Evolutionary conservation across 2,329 filamentous ascomycete species (phyloP).

Genomic region (Nakataea oryzae): DNA sequence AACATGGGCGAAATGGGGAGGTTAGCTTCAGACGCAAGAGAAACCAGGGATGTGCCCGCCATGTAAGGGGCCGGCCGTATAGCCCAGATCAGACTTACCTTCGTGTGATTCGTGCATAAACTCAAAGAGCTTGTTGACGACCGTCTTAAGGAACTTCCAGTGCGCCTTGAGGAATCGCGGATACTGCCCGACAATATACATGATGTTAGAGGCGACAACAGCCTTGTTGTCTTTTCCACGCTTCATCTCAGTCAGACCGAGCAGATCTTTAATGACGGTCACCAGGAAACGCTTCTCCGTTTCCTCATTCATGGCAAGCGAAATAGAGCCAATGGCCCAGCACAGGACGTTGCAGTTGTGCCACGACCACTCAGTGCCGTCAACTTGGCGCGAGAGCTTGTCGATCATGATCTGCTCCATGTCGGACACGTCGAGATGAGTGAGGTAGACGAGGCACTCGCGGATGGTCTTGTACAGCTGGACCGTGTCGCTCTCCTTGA

Average conservation of each 20-base stretch:
- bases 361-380: conserved; percentile 97
- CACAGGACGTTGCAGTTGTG: conserved; percentile 99
- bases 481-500: conserved; percentile 98
- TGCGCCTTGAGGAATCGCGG: conserved; percentile 97
- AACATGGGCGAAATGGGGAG: neutral
- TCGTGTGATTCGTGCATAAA: conserved; percentile 99
- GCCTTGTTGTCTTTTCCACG: conserved; percentile 99
- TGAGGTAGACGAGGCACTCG: conserved; percentile 93
- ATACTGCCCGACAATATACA: conserved; percentile 99
- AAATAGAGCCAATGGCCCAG: conserved; percentile 99
- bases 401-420: conserved; percentile 99
- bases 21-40: conserved; percentile 6
- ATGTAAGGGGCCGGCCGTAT: neutral
- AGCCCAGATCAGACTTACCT: conserved; percentile 43
- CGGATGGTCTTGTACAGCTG: conserved; percentile 98
- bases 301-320: conserved; percentile 97
- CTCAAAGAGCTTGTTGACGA: conserved; percentile 98
- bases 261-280: conserved; percentile 95
- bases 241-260: conserved; percentile 98
- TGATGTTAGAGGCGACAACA: conserved; percentile 97
- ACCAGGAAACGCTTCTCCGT: conserved; percentile 98
- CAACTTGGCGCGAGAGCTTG: conserved; percentile 89
- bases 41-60: neutral
- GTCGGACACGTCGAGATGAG: conserved; percentile 92
- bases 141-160: conserved; percentile 99